Evolutionary conservation across 768 basidiomycete genomes (phyloP), one percentile per base, ranked within the genome.

Genomic region (Amanita thiersii): DNA sequence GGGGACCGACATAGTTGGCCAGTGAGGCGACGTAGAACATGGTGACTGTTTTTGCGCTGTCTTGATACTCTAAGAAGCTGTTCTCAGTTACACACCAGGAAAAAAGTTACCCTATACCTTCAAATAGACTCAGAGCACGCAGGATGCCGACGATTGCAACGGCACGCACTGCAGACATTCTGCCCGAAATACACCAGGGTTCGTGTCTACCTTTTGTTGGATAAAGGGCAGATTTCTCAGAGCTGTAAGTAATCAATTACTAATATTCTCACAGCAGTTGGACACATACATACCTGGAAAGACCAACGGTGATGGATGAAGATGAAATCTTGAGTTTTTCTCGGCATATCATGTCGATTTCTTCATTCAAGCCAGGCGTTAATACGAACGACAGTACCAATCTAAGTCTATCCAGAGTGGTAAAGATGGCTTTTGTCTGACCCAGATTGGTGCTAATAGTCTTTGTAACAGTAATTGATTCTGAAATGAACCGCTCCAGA

Each of bases 1-100:
- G 54, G 0, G 64, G 51, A 1, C 87, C 87, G 9, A 88, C 70
- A 5, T 63, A 63, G 12, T 73, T 64, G 1, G 74, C 69, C 20
- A 97, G 64, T 2, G 86, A 81, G 0, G 81, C 73, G 0, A 82
- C 72, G 57, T 91, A 96, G 56, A 87, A 94, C 0, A 82, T 72
- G 46, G 86, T 81, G 15, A 88, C 76, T 1, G 82, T 79, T 47
- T 75, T 81, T 11, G 82, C 81, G 20, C 69, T 69, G 39, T 81
- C 78, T 39, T 80, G 72, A 3, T 79, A 65, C 28, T 86, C 90
- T 90, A 47, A 0, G 18, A 44, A 28, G 47, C 23, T 34, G 15
- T 50, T 23, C 7, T 37, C 35, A 19, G 29, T 39, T n/a, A 20
- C n/a, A 10, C 43, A 18, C n/a, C 18, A 28, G 8, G 21, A 20